Base-by-base conservation (phyloP, 2,329 filamentous ascomycete species). In the Septoria petroselini region DNA sequence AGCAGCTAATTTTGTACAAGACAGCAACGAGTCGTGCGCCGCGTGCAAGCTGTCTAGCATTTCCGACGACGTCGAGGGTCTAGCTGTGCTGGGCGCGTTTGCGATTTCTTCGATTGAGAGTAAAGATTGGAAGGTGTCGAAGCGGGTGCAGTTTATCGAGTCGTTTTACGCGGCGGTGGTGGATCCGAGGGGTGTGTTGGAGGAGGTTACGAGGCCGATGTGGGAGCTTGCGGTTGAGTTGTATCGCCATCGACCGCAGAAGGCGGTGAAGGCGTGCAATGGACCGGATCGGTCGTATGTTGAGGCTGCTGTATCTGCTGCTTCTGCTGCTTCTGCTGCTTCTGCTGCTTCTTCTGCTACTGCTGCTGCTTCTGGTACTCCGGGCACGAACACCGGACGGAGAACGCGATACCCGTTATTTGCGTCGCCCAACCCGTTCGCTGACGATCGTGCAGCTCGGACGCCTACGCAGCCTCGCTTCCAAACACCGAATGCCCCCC, bases 51-150 rank as follows among this genome's bases (percentile, higher is more conserved):
- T 62, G 23, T 31, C 48, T 41, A 25, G 33, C 14, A 38, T 55
- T 23, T 54, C 48, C 7, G 34, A 44, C 0, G 57, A 59, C 40
- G 27, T 56, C 1, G 41, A 50, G 3, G 51, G 43, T 8, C 39
- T 60, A 7, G 52, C 55, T 4, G 57, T 55, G 0, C 37, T 63
- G 7, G 62, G 59, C 1, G 60, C 48, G 8, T 25, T 61, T 25
- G 52, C 57, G n/a, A 50, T 63, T n/a, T 59, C 59, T 2, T 39
- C 54, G 3, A 48, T 64, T 23, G 38, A 47, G 27, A 48, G 56
- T 19, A 50, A 49, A 27, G 45, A 59, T 34, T 63, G 61, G 61
- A 52, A 52, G 45, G 49, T 44, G 33, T 62, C 60, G 40, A 61
- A 59, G 38, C 46, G 63, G n/a, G 52, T 62, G 3, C 15, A 34